Evolutionary conservation across 257 asterid species (phyloP).

Genomic region (Plectranthus barbatus): DNA sequence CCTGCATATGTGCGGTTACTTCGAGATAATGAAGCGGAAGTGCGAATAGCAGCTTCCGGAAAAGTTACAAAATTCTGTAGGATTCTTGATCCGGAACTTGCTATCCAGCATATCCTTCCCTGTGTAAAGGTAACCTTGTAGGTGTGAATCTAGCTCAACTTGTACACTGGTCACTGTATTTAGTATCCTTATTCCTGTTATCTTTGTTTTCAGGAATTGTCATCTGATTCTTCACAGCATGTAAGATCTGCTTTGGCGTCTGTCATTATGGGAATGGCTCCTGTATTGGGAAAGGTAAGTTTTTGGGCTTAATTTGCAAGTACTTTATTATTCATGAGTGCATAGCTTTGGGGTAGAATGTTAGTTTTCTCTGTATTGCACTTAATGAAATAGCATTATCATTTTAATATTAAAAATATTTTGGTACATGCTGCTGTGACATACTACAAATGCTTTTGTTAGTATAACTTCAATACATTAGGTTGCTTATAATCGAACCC

Average conservation of each 20-base stretch:
- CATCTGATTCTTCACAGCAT: constrained; percentile 92
- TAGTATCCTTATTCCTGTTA: constrained; percentile 1
- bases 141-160: background rate
- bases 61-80: constrained; percentile 80
- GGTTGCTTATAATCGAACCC: background rate
- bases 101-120: constrained; percentile 86
- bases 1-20: constrained; percentile 92
- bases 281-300: constrained; percentile 73
- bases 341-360: background rate
- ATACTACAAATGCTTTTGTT: background rate
- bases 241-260: constrained; percentile 94
- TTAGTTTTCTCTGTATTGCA: background rate
- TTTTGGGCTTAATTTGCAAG: background rate
- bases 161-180: constrained; percentile 6
- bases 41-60: constrained; percentile 87
- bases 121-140: constrained; percentile 63
- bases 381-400: background rate
- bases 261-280: constrained; percentile 97
- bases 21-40: constrained; percentile 91
- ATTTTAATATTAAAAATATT: too few relatives aligned
- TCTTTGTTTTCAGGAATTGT: constrained; percentile 55
- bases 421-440: background rate
- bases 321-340: background rate
- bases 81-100: constrained; percentile 76
- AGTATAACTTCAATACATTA: background rate